Percentiles rank a stretch among this genome's conserved stretches.
Evolutionary conservation across 441 rosid species (phyloP).

Genomic region (Sinapis alba): DNA sequence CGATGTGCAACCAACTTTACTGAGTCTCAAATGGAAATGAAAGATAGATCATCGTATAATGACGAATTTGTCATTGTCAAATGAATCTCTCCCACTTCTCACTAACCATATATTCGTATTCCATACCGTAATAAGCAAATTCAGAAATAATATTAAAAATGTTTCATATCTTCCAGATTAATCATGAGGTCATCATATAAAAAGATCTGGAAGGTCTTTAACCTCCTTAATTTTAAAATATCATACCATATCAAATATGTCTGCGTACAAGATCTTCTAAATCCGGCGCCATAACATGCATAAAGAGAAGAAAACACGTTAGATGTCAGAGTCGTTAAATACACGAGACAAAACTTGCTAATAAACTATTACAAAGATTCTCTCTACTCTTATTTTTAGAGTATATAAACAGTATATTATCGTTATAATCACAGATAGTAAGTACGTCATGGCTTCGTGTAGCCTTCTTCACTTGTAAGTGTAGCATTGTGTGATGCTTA

Average conservation of each 20-base stretch:
- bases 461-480: background rate
- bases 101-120: slow-evolving; percentile 37
- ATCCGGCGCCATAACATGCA: slow-evolving; percentile 44
- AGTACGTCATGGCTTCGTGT: background rate
- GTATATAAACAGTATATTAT: background rate
- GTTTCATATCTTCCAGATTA: slow-evolving; percentile 21
- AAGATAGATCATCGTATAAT: slow-evolving; percentile 12
- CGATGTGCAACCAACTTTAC: background rate
- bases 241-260: slow-evolving; percentile 28
- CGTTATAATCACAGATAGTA: background rate
- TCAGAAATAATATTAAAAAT: background rate
- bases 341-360: slow-evolving; percentile 35
- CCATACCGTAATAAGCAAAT: slow-evolving; percentile 27
- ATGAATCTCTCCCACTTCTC: slow-evolving; percentile 30
- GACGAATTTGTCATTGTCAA: slow-evolving; percentile 25
- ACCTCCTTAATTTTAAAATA: slow-evolving; percentile 1
- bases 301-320: slow-evolving; percentile 29
- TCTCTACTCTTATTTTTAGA: slow-evolving; percentile 3
- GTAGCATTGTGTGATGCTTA: background rate
- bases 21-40: slow-evolving; percentile 15
- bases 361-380: slow-evolving; percentile 33
- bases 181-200: slow-evolving; percentile 19
- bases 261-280: slow-evolving; percentile 39
- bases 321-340: slow-evolving; percentile 35
- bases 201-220: slow-evolving; percentile 5